Evolutionary conservation across 2,329 filamentous ascomycete species (phyloP), one percentile per base, ranked within the genome.

Genomic region (Neonectria neomacrospora): DNA sequence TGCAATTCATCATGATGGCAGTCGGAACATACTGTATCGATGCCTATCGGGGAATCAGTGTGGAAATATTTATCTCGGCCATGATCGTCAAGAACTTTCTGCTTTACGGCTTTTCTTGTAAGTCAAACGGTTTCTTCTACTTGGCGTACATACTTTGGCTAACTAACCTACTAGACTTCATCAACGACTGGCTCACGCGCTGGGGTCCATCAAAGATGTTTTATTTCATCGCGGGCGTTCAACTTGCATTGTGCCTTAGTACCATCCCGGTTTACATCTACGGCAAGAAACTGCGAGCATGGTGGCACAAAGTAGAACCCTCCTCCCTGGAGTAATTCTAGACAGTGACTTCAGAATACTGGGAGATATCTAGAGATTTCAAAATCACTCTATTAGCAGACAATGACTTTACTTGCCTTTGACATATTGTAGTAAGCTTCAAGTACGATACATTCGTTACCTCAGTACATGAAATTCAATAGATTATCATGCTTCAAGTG

Each of bases 31-130:
- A 56, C 30, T 23, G n/a, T n/a, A 14, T 56, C 14, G 54, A 56
- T 18, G 39, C 54, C n/a, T 47, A 47, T 42, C 39, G 39, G 12
- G 41, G 16, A 18, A 45, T 45, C 18, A 37, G 34, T 10, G 54
- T 45, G 22, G 54, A 56, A 20, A 47, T 56, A n/a, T 56, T 56
- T 28, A 56, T 56, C 26, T 26, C 39, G 8, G 37, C n/a, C 26
- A 47, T 56, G 23, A 47, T 47, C 5, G 11, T 48, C 5, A 56
- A 56, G 54, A 56, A 56, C 26, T 56, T 56, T 37, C 8, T 56
- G 1, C 41, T 56, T 9, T 56, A n/a, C 5, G 54, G 52, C 14
- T 42, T 30, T 37, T 30, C 23, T 9, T 56, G 30, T 54, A 54
- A 37, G 34, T 20, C 18, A 32, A 28, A 28, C 8, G 22, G n/a